These are phyloP conservation scores for Trichoderma breve DNA, from an alignment of 2,329 filamentous ascomycete genomes.

Conservation along the genomic window DNA sequence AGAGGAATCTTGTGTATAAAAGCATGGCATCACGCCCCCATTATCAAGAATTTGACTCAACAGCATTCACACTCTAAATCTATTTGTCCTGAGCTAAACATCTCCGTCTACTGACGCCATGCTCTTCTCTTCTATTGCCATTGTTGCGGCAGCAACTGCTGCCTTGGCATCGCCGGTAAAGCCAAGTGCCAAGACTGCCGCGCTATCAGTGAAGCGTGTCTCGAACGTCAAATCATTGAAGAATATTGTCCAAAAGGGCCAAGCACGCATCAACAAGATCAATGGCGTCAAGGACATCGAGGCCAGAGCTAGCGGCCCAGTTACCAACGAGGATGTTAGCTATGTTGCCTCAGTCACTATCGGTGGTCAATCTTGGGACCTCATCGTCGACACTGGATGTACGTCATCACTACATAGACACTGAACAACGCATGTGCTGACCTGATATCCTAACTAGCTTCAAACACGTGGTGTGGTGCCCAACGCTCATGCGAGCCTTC, in stretches of 20 bases:
- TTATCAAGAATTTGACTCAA: neutral
- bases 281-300: neutral
- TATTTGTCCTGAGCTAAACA: neutral
- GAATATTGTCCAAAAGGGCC: neutral
- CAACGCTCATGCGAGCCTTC: neutral
- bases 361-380: neutral
- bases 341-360: neutral
- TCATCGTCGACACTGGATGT: neutral
- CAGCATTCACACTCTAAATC: neutral
- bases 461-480: neutral
- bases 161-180: neutral
- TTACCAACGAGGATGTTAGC: neutral
- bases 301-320: neutral
- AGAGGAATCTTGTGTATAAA: neutral
- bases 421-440: neutral
- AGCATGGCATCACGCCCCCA: neutral
- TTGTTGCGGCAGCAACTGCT: neutral
- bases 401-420: neutral
- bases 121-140: neutral
- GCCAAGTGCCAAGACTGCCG: neutral
- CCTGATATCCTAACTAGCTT: neutral
- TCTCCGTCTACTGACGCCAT: neutral
- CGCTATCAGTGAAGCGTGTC: neutral
- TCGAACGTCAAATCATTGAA: neutral
- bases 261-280: neutral